phyloP scores from a whole-genome alignment of 495 filamentous ascomycete genomes.

The Neurospora sp. region DNA sequence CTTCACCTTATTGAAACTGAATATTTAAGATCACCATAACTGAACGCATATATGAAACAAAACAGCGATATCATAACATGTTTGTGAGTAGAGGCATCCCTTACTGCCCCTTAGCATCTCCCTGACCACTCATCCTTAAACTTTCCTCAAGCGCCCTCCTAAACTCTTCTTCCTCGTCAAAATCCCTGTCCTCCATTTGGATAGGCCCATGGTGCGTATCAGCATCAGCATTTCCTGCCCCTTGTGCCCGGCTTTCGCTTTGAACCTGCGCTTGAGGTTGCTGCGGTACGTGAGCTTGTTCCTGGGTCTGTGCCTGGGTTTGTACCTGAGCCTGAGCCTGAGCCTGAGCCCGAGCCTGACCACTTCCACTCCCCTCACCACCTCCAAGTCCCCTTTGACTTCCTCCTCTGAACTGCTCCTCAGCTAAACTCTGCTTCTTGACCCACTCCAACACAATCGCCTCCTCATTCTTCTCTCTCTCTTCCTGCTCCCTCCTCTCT shows the following conservation, averaged over 20 bases:
- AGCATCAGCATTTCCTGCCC: background rate
- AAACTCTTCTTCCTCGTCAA: constrained; percentile 35
- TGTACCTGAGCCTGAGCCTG: background rate
- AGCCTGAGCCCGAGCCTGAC: background rate
- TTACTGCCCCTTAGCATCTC: background rate
- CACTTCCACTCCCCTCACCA: constrained; percentile 2
- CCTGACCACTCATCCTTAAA: constrained; percentile 18
- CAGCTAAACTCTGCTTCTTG: constrained; percentile 64
- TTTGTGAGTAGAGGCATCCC: background rate
- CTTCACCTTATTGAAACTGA: background rate
- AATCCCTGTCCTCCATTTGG: constrained; percentile 11
- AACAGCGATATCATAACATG: background rate
- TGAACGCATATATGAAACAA: background rate
- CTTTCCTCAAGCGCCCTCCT: constrained; percentile 38
- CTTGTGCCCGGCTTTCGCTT: background rate
- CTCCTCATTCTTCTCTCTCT: constrained; percentile 49
- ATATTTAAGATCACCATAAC: background rate
- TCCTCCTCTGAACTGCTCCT: constrained; percentile 40
- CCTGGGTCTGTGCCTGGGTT: background rate
- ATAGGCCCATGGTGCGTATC: background rate
- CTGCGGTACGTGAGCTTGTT: background rate
- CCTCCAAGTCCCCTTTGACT: constrained; percentile 8
- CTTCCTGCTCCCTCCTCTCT: constrained; percentile 26
- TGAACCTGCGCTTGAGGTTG: background rate
- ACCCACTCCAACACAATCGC: constrained; percentile 66